A percentile compares a stretch with the other conserved stretches of the same genome.
phyloP scores from a whole-genome alignment of 1,139 yeast species.

The Taphrina pruni region DNA sequence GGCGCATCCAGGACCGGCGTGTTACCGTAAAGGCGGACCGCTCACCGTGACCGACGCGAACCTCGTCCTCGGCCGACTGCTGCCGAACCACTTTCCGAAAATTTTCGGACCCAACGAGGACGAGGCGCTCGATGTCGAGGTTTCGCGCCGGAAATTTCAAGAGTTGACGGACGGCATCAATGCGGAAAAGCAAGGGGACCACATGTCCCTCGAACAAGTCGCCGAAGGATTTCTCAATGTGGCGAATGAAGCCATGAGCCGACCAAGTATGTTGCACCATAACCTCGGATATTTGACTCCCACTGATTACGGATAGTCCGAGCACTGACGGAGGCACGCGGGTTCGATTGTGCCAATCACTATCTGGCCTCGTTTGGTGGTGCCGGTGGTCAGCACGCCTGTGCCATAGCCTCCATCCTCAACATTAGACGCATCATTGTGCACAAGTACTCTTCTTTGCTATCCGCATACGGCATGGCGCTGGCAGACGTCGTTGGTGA shows the following conservation, averaged over 20 bases:
- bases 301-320: constrained; percentile 50
- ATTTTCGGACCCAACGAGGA: constrained; percentile 63
- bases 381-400: constrained; percentile 64
- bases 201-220: constrained; percentile 56
- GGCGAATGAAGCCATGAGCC: constrained; percentile 61
- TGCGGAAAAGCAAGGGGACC: constrained; percentile 50
- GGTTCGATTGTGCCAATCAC: constrained; percentile 56
- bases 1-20: constrained; percentile 67
- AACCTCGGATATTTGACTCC: background rate
- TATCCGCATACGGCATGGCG: constrained; percentile 62
- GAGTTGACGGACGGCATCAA: constrained; percentile 57
- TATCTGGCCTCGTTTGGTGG: constrained; percentile 61
- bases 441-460: constrained; percentile 59
- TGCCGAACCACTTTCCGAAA: constrained; percentile 60
- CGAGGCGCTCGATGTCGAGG: constrained; percentile 57
- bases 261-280: constrained; percentile 51
- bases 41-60: constrained; percentile 64
- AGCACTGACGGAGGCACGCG: constrained; percentile 60
- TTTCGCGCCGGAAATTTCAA: constrained; percentile 54
- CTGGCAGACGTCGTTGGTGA: constrained; percentile 64
- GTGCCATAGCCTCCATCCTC: constrained; percentile 57
- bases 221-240: constrained; percentile 60
- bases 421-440: constrained; percentile 57
- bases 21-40: constrained; percentile 65
- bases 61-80: constrained; percentile 59